Conservation (phyloP, 768 basidiomycete genomes). For the Termitomyces titanicus region DNA sequence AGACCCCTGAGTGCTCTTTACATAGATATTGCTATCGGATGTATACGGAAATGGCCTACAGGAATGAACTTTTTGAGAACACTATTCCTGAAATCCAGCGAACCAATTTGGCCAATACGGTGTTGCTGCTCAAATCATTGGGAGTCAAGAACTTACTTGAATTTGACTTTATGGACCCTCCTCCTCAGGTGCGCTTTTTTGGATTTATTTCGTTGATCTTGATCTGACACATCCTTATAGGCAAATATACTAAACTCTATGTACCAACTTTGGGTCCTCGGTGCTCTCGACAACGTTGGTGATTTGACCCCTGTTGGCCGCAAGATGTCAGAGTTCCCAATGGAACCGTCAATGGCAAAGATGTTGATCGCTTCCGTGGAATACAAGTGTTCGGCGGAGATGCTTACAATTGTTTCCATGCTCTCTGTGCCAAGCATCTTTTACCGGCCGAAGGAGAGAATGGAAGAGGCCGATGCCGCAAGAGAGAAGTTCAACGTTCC, state of each 20-base stretch:
- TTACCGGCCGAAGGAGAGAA: conserved; percentile 93
- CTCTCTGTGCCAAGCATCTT: conserved; percentile 97
- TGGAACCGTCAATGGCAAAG: conserved; percentile 99
- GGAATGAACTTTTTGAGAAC: conserved; percentile 93
- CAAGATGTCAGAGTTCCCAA: conserved; percentile 99
- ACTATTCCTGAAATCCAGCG: conserved; percentile 99
- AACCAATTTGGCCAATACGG: conserved; percentile 97
- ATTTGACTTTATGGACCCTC: conserved; percentile 99
- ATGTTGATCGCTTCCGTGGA: conserved; percentile 97
- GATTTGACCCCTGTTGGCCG: conserved; percentile 88
- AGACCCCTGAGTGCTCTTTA: conserved; percentile 1
- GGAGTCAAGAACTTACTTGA: conserved; percentile 97
- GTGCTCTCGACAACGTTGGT: conserved; percentile 96
- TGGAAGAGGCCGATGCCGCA: conserved; percentile 97
- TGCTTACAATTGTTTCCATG: conserved; percentile 99
- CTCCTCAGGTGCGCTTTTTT: conserved; percentile 73
- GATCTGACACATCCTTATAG: conserved; percentile 30
- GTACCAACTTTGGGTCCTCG: conserved; percentile 99
- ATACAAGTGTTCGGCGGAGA: conserved; percentile 89
- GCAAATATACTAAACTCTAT: conserved; percentile 98
- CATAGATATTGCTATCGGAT: conserved; percentile 90
- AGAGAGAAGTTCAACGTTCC: conserved; percentile 98
- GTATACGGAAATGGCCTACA: conserved; percentile 95
- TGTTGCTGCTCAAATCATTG: conserved; percentile 88
- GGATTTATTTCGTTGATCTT: too few relatives aligned